These are phyloP conservation scores for Emydomyces testavorans DNA, from an alignment of 2,329 filamentous ascomycete species.

Conservation along the genomic window DNA sequence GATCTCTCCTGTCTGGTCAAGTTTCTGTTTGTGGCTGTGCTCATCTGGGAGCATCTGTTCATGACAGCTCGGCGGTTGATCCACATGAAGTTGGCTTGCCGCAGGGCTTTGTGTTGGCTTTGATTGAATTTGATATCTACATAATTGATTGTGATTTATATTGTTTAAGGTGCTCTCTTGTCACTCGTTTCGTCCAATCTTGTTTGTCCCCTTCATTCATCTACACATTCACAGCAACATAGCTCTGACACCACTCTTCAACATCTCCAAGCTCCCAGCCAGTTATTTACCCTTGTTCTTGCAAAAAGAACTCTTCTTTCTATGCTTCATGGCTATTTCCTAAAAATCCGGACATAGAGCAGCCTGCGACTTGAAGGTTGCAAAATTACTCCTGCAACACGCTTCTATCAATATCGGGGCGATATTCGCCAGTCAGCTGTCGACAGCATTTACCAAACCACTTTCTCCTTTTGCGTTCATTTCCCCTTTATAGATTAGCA, in stretches of 20 bases:
- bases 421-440: neutral
- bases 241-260: neutral
- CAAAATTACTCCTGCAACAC: no score
- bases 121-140: neutral
- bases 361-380: neutral
- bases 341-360: neutral
- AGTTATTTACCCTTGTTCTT: neutral
- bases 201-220: neutral
- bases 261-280: neutral
- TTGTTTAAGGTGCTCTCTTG: neutral
- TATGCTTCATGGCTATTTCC: neutral
- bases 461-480: neutral
- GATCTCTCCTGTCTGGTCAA: neutral
- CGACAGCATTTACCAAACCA: no score
- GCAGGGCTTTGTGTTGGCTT: neutral
- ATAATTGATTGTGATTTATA: neutral
- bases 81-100: neutral
- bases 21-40: neutral
- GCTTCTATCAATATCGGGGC: neutral
- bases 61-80: neutral
- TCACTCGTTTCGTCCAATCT: constrained; percentile 1
- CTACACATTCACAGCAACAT: neutral
- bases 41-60: neutral
- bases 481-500: no score
- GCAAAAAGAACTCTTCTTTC: neutral